Evolutionary conservation across 371 early-diverging fungal genomes (phyloP).

Genomic region (Blakeslea trispora): DNA sequence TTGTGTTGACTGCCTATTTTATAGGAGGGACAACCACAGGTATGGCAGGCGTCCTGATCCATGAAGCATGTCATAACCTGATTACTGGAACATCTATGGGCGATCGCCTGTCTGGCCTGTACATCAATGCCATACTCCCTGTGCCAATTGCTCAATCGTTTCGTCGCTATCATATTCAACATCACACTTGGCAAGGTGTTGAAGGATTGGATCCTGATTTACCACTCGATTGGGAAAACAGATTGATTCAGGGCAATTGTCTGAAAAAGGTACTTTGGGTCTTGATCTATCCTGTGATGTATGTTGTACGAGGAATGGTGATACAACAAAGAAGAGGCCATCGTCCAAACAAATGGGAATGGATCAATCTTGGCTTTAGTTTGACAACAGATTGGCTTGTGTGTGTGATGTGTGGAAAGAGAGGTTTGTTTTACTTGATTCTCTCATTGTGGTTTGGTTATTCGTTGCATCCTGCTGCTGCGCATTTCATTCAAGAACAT

Average conservation of each 20-base stretch:
- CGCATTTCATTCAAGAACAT: conserved; percentile 98
- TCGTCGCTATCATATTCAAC: conserved; percentile 94
- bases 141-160: conserved; percentile 83
- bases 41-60: conserved; percentile 80
- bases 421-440: conserved; percentile 74
- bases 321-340: conserved; percentile 62
- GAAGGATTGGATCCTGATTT: conserved; percentile 93
- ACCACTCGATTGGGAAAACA: conserved; percentile 87
- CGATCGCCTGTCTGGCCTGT: conserved; percentile 81
- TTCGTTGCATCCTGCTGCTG: conserved; percentile 93
- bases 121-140: conserved; percentile 85
- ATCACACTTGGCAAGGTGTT: conserved; percentile 96
- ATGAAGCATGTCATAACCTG: conserved; percentile 90
- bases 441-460: conserved; percentile 88
- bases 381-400: conserved; percentile 63
- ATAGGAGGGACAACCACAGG: conserved; percentile 86
- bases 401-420: conserved; percentile 60
- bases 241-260: conserved; percentile 75
- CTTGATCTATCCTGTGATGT: conserved; percentile 87
- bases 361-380: conserved; percentile 74
- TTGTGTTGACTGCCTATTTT: conserved; percentile 65
- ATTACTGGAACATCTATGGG: conserved; percentile 63
- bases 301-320: conserved; percentile 84
- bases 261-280: conserved; percentile 80
- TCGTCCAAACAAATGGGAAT: conserved; percentile 76